Conservation (phyloP, 202 grass and related monocot species). For the Hordeum pubiflorum region DNA sequence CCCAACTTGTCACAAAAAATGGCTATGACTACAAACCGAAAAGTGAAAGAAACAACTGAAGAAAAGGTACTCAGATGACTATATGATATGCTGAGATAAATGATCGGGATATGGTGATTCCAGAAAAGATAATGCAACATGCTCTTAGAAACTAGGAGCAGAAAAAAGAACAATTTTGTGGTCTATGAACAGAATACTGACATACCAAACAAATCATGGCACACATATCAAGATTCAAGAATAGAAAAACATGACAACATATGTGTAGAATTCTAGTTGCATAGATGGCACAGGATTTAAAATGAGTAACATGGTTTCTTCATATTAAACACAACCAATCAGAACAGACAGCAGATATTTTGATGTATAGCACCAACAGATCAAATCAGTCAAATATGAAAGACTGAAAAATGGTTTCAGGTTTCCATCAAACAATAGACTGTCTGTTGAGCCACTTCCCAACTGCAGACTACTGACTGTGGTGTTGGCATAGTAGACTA, state of each 20-base stretch:
- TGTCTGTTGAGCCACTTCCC: background rate
- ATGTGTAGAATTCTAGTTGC: background rate
- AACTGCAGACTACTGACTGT: background rate
- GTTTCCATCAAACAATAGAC: background rate
- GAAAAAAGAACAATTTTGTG: background rate
- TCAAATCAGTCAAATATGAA: background rate
- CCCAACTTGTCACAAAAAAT: background rate
- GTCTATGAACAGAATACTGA: background rate
- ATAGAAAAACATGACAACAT: conserved; percentile 9
- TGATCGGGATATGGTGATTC: background rate
- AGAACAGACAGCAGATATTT: background rate
- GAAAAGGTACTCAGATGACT: background rate
- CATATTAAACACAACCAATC: background rate
- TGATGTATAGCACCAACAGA: background rate
- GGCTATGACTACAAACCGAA: background rate
- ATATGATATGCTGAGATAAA: background rate
- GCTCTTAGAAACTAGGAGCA: background rate
- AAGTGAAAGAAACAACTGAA: background rate
- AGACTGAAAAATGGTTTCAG: background rate
- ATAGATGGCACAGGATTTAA: conserved; percentile 1
- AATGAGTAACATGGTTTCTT: background rate
- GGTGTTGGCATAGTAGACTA: conserved; percentile 10
- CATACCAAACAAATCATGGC: background rate
- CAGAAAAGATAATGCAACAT: background rate
- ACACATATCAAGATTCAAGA: background rate